These are phyloP conservation scores for Dryas drummondii DNA, from an alignment of 306 rosid species.

Conservation along the genomic window DNA sequence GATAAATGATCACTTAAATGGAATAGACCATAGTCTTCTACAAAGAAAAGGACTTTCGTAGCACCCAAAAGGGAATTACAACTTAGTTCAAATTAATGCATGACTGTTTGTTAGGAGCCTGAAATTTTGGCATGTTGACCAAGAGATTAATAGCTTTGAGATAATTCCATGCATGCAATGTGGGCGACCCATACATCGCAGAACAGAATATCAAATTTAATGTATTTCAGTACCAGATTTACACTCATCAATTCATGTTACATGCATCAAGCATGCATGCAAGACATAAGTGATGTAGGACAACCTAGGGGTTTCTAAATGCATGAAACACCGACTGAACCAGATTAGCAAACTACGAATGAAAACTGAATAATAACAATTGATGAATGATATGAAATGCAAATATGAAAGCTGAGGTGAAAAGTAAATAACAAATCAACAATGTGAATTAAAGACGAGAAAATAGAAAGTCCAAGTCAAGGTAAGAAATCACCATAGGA, in stretches of 20 bases:
- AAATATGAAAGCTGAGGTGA: no score
- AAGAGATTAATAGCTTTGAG: not conserved
- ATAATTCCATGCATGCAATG: not conserved
- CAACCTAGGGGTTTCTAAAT: no score
- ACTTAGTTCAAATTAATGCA: slow-evolving; percentile 3
- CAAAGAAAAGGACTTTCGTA: not conserved
- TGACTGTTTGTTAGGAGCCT: not conserved
- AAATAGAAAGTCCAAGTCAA: no score
- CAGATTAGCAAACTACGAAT: no score
- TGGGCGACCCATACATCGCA: not conserved
- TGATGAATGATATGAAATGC: no score
- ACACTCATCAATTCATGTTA: not conserved
- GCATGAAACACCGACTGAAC: no score
- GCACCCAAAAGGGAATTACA: not conserved
- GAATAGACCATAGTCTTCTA: not conserved
- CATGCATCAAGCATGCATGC: not conserved
- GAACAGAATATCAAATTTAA: not conserved
- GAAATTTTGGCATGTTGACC: not conserved
- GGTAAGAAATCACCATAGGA: no score
- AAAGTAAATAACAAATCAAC: no score
- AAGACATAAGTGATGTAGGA: not conserved
- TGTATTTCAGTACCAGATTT: not conserved
- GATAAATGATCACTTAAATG: not conserved
- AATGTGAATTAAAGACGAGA: no score
- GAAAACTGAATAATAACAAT: no score